These are phyloP conservation scores for Botrytis galanthina DNA, from an alignment of 2,329 filamentous ascomycete species.

Conservation along the genomic window DNA sequence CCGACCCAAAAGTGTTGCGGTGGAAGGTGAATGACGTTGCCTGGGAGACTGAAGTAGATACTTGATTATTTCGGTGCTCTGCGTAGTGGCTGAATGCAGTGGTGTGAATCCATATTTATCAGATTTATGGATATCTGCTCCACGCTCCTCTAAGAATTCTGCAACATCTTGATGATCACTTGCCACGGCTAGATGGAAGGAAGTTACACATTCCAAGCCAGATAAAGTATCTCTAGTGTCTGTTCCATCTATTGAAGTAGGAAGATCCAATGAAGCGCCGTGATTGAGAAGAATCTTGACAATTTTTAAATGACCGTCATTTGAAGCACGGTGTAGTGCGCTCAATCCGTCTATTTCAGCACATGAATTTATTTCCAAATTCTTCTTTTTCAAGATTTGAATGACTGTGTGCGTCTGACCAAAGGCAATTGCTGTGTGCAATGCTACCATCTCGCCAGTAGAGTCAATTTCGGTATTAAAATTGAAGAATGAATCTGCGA, in stretches of 20 bases:
- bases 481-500: background rate
- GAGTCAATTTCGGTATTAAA: background rate
- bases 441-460: background rate
- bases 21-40: background rate
- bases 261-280: background rate
- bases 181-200: background rate
- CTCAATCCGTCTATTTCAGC: background rate
- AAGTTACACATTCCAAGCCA: background rate
- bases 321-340: slow-evolving; percentile 16
- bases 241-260: background rate
- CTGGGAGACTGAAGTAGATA: background rate
- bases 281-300: slow-evolving; percentile 1
- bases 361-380: background rate
- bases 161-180: background rate
- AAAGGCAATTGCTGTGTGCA: background rate
- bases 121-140: background rate
- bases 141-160: background rate
- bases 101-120: background rate
- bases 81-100: background rate
- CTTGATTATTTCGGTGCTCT: background rate
- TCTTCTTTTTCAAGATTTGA: background rate
- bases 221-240: fast-evolving
- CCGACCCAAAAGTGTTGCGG: background rate
- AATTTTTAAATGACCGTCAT: background rate
- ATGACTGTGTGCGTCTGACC: background rate